Evolutionary conservation across 257 asterid species (phyloP).

Genomic region (Lavandula angustifolia): DNA sequence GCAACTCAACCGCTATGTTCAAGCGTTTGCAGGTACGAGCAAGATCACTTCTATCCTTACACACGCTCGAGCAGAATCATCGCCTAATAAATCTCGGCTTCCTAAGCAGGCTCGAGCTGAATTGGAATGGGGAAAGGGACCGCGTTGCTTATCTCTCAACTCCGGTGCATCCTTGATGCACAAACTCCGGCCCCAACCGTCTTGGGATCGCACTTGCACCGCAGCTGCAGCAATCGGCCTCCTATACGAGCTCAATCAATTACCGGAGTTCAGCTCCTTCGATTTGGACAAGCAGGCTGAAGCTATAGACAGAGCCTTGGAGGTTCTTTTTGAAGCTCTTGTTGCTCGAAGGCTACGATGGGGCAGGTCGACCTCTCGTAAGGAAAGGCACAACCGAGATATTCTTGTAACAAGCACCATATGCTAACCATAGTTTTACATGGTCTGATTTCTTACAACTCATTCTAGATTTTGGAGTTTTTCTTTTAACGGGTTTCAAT

Average conservation of each 20-base stretch:
- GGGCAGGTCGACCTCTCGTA: conserved; percentile 74
- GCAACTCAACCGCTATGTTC: conserved; percentile 93
- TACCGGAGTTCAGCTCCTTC: conserved; percentile 52
- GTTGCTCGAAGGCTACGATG: conserved; percentile 67
- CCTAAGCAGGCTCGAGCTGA: conserved; percentile 60
- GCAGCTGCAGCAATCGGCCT: conserved; percentile 95
- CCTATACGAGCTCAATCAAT: conserved; percentile 68
- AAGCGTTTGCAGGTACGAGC: conserved; percentile 80
- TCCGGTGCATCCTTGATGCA: conserved; percentile 88
- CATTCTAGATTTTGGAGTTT: neutral
- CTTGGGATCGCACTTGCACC: conserved; percentile 98
- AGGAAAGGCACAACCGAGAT: conserved; percentile 52
- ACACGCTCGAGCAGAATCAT: conserved; percentile 60
- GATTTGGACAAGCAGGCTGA: conserved; percentile 65
- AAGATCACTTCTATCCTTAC: conserved; percentile 1
- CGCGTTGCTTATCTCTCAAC: conserved; percentile 71
- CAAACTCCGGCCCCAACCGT: conserved; percentile 94
- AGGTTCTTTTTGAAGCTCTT: conserved; percentile 67
- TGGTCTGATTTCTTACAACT: conserved; percentile 7
- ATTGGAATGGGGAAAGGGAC: conserved; percentile 68
- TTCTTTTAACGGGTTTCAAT: neutral
- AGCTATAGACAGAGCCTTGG: conserved; percentile 61
- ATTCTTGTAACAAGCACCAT: conserved; percentile 42
- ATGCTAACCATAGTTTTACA: neutral
- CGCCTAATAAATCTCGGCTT: neutral